Conservation (phyloP, 2,329 filamentous ascomycete genomes). For the Cladosporium colombiae region DNA sequence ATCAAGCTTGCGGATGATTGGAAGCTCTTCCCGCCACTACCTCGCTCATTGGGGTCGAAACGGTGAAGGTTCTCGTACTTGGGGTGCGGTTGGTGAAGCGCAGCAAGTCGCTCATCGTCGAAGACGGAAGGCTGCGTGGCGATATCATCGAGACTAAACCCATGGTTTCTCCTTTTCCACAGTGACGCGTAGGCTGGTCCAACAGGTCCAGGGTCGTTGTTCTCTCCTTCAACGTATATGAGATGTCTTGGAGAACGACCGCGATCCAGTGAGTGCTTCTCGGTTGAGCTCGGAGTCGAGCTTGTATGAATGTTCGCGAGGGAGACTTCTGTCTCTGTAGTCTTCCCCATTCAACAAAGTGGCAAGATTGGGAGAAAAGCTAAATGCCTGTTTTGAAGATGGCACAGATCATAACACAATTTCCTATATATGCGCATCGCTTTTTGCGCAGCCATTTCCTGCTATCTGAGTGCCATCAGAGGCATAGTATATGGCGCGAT, state of each 20-base stretch:
- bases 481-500: not conserved
- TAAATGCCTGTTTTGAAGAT: not conserved
- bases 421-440: not conserved
- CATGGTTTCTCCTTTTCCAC: slow-evolving; percentile 8
- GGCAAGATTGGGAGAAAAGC: not conserved
- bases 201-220: not conserved
- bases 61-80: slow-evolving; percentile 51
- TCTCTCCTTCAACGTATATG: not conserved
- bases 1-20: slow-evolving; percentile 30
- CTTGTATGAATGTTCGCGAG: not conserved
- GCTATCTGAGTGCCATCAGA: not conserved
- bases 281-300: not conserved
- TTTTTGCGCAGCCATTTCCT: not conserved
- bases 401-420: not conserved
- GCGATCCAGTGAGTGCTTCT: not conserved
- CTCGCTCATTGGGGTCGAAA: slow-evolving; percentile 49
- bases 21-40: slow-evolving; percentile 45
- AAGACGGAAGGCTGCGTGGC: slow-evolving; percentile 40
- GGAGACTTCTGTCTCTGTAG: not conserved
- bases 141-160: slow-evolving; percentile 20
- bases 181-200: slow-evolving; percentile 1
- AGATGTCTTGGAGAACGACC: not conserved
- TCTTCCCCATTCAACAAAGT: not conserved
- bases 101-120: slow-evolving; percentile 50
- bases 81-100: slow-evolving; percentile 57